Conservation (phyloP, 331 rosid genomes). For the Spiraea crenata region DNA sequence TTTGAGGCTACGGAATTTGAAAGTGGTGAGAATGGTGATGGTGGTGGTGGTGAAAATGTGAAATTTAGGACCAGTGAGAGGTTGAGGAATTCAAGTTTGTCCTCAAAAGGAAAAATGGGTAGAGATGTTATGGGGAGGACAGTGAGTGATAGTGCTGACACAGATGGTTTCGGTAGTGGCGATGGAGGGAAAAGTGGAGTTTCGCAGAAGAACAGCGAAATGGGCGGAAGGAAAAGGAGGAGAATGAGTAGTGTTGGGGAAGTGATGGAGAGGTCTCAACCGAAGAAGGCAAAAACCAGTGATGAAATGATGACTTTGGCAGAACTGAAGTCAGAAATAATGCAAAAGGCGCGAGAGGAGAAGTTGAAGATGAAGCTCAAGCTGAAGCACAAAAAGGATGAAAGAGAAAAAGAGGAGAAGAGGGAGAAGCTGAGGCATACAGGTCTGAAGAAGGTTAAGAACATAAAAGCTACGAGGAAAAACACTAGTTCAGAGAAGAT, state of each 20-base stretch:
- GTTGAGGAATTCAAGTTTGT: conserved; percentile 14
- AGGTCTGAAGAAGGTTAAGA: conserved; percentile 26
- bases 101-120: conserved; percentile 11
- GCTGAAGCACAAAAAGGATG: conserved; percentile 30
- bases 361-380: conserved; percentile 36
- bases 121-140: not conserved
- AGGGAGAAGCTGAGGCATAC: not conserved
- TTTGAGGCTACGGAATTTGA: conserved; percentile 62
- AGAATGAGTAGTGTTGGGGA: conserved; percentile 66
- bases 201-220: too few species aligned
- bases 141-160: conserved; percentile 18
- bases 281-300: conserved; percentile 37
- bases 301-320: conserved; percentile 89
- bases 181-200: conserved; percentile 24
- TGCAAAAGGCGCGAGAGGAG: conserved; percentile 39
- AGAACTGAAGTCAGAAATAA: conserved; percentile 57
- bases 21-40: conserved; percentile 26
- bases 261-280: conserved; percentile 58
- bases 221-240: conserved; percentile 44
- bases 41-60: conserved; percentile 13
- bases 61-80: conserved; percentile 33
- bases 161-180: not conserved
- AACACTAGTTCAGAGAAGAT: conserved; percentile 23
- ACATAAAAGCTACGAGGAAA: conserved; percentile 20
- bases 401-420: conserved; percentile 14